Conservation (phyloP, 805 yeast species). For the Starmerella bombi region DNA sequence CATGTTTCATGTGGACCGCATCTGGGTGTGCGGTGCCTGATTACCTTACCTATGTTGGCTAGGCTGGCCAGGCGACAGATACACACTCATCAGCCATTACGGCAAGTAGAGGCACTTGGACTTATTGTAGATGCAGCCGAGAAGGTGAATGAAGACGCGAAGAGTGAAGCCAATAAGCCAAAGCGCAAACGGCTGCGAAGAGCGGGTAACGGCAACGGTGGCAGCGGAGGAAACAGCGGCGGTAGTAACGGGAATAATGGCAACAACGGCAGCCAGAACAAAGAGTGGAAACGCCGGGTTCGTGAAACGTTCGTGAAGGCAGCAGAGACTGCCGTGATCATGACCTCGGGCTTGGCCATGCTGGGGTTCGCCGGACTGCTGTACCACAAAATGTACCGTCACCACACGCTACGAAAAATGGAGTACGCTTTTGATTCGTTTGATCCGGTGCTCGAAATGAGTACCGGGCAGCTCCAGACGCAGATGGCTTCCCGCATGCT, state of each 20-base stretch:
- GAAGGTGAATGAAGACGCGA: conserved; percentile 10
- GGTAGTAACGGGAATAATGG: not conserved
- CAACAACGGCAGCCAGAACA: not conserved
- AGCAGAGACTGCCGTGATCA: conserved; percentile 54
- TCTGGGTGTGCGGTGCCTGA: too few relatives aligned
- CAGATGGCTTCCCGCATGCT: conserved; percentile 11
- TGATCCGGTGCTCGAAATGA: conserved; percentile 49
- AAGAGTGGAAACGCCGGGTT: conserved; percentile 1
- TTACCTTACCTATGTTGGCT: too few relatives aligned
- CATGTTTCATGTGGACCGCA: too few relatives aligned
- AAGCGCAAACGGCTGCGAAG: not conserved
- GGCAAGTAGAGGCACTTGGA: conserved; percentile 14
- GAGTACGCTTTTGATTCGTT: conserved; percentile 52
- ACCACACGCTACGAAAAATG: conserved; percentile 51
- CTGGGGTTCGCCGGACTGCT: conserved; percentile 59
- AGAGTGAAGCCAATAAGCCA: not conserved
- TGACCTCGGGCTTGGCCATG: conserved; percentile 53
- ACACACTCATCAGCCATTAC: not conserved
- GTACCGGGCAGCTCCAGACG: conserved; percentile 32
- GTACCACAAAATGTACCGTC: conserved; percentile 50
- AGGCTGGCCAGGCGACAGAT: too few relatives aligned
- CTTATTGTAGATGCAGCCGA: conserved; percentile 15
- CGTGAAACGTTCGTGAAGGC: conserved; percentile 15
- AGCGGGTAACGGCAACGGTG: not conserved
- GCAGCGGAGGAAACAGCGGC: not conserved